Evolutionary conservation across 345 rosid species (phyloP).

Genomic region (Lepidium aucheri): DNA sequence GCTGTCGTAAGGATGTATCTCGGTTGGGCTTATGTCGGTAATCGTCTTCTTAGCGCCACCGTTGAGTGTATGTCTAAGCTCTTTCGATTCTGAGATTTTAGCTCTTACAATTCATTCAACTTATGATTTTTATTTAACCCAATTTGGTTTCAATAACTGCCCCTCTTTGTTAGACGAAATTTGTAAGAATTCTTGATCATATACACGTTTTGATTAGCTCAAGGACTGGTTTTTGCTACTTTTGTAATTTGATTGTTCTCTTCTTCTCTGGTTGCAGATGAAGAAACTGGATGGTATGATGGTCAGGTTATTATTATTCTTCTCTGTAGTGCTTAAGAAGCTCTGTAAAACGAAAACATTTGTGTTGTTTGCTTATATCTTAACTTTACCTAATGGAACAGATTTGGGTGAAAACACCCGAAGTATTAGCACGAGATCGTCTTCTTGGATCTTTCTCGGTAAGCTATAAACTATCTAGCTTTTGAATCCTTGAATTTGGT

Average conservation of each 20-base stretch:
- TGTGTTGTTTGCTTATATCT: neutral
- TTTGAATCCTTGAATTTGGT: neutral
- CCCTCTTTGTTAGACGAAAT: too few relatives aligned
- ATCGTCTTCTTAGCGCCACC: constrained; percentile 92
- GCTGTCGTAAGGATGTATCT: constrained; percentile 91
- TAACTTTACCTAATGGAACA: constrained; percentile 16
- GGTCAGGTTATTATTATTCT: constrained; percentile 55
- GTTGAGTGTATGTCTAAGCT: constrained; percentile 52
- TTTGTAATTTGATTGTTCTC: neutral
- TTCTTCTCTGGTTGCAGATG: constrained; percentile 45
- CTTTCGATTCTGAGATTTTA: neutral
- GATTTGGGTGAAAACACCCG: constrained; percentile 96
- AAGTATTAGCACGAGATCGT: constrained; percentile 82
- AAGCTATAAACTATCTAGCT: constrained; percentile 10
- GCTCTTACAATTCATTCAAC: neutral
- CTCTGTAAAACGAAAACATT: neutral
- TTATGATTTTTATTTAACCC: neutral
- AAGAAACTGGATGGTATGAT: constrained; percentile 98
- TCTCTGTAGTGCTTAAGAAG: neutral
- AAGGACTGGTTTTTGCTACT: neutral
- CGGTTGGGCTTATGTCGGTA: constrained; percentile 98
- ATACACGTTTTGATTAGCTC: neutral
- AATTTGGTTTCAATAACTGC: neutral
- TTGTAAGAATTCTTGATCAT: too few relatives aligned
- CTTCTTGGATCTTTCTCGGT: constrained; percentile 87